These are phyloP conservation scores for Annulohypoxylon stygium DNA, from an alignment of 495 filamentous ascomycete species.

Conservation along the genomic window DNA sequence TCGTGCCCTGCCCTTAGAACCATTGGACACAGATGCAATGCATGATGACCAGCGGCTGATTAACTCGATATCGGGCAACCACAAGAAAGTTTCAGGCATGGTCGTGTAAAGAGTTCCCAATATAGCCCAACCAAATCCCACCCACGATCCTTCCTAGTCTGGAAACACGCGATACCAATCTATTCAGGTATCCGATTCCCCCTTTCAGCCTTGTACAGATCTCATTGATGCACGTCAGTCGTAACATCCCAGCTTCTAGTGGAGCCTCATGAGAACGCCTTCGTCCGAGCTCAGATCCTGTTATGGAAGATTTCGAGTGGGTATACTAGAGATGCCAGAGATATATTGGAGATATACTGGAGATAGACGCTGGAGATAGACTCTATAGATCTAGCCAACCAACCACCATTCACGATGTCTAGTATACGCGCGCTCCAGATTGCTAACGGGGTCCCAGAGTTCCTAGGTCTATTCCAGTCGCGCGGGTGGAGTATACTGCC, in stretches of 20 bases:
- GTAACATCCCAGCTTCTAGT: conserved; percentile 40
- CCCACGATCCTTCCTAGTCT: conserved; percentile 37
- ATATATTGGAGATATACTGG: conserved; percentile 7
- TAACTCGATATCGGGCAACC: conserved; percentile 43
- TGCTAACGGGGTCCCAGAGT: conserved; percentile 18
- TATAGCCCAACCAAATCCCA: conserved; percentile 47
- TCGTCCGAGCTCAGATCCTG: conserved; percentile 40
- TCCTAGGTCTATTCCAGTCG: conserved; percentile 24
- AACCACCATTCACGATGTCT: conserved; percentile 26
- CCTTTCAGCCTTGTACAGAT: conserved; percentile 55
- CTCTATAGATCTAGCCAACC: conserved; percentile 10
- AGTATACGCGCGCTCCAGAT: conserved; percentile 20
- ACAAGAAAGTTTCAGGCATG: conserved; percentile 36
- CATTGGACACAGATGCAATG: conserved; percentile 47
- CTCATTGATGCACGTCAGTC: conserved; percentile 52
- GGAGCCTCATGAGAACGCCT: conserved; percentile 45
- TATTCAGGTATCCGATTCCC: conserved; percentile 46
- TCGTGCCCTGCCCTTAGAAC: conserved; percentile 36
- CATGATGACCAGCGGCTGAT: conserved; percentile 49
- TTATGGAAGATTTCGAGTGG: conserved; percentile 31
- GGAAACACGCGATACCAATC: conserved; percentile 45
- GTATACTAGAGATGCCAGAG: conserved; percentile 19
- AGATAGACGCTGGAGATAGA: conserved; percentile 15
- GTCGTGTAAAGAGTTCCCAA: conserved; percentile 41
- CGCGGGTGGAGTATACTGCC: conserved; percentile 31